Evolutionary conservation across 1,284 basidiomycete genomes (phyloP).

Genomic region (Vanrija humicola): DNA sequence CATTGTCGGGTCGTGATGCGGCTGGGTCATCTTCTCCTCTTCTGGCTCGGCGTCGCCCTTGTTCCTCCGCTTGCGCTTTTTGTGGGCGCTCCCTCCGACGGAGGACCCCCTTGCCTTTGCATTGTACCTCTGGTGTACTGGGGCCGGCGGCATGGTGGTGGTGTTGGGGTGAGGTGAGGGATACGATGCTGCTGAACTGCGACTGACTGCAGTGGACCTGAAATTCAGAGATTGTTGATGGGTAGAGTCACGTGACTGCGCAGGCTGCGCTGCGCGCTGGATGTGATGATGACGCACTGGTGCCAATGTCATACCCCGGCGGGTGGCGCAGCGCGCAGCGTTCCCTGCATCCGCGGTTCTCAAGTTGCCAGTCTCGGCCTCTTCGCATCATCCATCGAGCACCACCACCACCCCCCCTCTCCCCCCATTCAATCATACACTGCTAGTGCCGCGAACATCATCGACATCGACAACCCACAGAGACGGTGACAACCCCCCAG

Average conservation of each 20-base stretch:
- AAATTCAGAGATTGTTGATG: background rate
- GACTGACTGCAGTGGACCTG: background rate
- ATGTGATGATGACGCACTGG: too few species aligned
- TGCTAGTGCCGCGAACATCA: too few species aligned
- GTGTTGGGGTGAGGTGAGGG: slow-evolving; percentile 5
- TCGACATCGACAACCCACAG: too few species aligned
- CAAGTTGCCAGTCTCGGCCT: too few species aligned
- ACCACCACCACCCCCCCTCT: too few species aligned
- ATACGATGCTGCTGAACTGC: background rate
- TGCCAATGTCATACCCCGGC: too few species aligned
- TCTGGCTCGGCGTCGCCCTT: slow-evolving; percentile 42
- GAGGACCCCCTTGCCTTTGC: slow-evolving; percentile 45
- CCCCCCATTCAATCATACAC: too few species aligned
- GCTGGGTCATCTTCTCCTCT: slow-evolving; percentile 38
- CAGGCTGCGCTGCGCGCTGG: too few species aligned
- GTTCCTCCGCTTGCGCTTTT: slow-evolving; percentile 38
- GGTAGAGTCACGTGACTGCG: slow-evolving; percentile 1
- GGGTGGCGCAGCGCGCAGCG: too few species aligned
- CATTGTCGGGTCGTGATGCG: slow-evolving; percentile 35
- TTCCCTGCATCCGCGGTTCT: too few species aligned
- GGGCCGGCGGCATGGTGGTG: slow-evolving; percentile 34
- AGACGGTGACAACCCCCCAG: too few species aligned
- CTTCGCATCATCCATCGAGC: too few species aligned
- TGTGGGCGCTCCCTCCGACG: slow-evolving; percentile 41
- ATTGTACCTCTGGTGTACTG: slow-evolving; percentile 44